Evolutionary conservation across 768 basidiomycete species (phyloP).

Genomic region (Hygrocybe coccinea): DNA sequence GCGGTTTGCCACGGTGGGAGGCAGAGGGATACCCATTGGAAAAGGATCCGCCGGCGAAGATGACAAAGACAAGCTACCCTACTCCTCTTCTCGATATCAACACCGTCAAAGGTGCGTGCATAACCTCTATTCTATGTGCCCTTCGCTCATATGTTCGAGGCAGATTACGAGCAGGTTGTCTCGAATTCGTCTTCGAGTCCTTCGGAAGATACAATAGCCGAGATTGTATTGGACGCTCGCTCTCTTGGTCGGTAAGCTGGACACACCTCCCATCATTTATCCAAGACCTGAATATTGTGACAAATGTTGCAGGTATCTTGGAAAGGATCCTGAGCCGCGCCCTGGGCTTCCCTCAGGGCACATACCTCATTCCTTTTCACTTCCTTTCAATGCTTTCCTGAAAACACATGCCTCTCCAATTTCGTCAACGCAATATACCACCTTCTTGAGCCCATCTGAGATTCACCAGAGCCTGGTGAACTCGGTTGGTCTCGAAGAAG

Average conservation of each 20-base stretch:
- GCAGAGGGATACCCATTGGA: slow-evolving; percentile 59
- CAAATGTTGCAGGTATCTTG: slow-evolving; percentile 61
- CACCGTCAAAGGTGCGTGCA: slow-evolving; percentile 47
- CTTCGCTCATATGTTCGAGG: neutral
- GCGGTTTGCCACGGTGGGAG: slow-evolving; percentile 85
- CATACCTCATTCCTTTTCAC: slow-evolving; percentile 79
- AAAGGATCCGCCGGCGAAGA: slow-evolving; percentile 26
- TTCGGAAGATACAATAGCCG: slow-evolving; percentile 38
- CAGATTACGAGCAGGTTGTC: slow-evolving; percentile 81
- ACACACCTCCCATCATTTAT: neutral
- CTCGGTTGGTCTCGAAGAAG: slow-evolving; percentile 56
- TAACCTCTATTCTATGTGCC: slow-evolving; percentile 8
- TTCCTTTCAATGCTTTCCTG: slow-evolving; percentile 80
- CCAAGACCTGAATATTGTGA: neutral
- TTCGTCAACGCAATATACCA: slow-evolving; percentile 47
- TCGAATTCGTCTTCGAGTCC: slow-evolving; percentile 55
- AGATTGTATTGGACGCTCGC: slow-evolving; percentile 85
- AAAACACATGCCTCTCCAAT: slow-evolving; percentile 37
- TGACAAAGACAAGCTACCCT: slow-evolving; percentile 41
- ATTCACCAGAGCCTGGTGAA: slow-evolving; percentile 56
- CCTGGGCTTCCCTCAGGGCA: slow-evolving; percentile 86
- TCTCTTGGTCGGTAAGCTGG: slow-evolving; percentile 66
- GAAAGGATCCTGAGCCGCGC: slow-evolving; percentile 83
- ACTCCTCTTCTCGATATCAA: slow-evolving; percentile 48
- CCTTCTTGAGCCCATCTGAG: slow-evolving; percentile 52